Conservation (phyloP, 2,329 filamentous ascomycete species). For the Scedosporium minutisporum region DNA sequence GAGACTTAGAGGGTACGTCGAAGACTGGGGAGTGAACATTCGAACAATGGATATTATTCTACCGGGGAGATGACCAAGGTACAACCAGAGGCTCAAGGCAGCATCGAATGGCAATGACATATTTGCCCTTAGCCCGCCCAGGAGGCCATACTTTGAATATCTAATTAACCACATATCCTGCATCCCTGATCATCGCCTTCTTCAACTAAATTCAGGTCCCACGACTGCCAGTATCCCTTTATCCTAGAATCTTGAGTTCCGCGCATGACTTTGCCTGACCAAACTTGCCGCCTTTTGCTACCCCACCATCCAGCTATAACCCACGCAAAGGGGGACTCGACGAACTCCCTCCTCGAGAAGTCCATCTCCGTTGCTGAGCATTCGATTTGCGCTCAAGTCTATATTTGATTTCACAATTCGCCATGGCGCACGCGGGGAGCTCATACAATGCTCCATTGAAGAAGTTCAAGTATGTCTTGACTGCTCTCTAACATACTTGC, state of each 20-base stretch:
- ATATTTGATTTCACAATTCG: slow-evolving; percentile 19
- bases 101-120: not conserved
- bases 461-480: slow-evolving; percentile 86
- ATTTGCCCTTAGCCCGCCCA: not conserved
- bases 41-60: not conserved
- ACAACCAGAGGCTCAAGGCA: not conserved
- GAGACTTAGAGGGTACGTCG: too few relatives aligned
- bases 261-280: too few relatives aligned
- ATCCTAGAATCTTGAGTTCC: too few relatives aligned
- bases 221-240: too few relatives aligned
- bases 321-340: not conserved
- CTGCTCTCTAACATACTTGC: not conserved
- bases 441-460: slow-evolving; percentile 98
- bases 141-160: not conserved
- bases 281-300: too few relatives aligned
- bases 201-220: too few relatives aligned
- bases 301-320: too few relatives aligned
- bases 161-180: not conserved
- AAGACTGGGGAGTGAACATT: not conserved
- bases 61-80: not conserved
- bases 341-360: not conserved
- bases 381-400: not conserved
- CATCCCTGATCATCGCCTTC: too few relatives aligned
- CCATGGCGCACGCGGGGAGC: slow-evolving; percentile 74
- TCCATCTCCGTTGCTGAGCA: not conserved